Conservation (phyloP, 139 green algal species). For the Chlorella sp. region DNA sequence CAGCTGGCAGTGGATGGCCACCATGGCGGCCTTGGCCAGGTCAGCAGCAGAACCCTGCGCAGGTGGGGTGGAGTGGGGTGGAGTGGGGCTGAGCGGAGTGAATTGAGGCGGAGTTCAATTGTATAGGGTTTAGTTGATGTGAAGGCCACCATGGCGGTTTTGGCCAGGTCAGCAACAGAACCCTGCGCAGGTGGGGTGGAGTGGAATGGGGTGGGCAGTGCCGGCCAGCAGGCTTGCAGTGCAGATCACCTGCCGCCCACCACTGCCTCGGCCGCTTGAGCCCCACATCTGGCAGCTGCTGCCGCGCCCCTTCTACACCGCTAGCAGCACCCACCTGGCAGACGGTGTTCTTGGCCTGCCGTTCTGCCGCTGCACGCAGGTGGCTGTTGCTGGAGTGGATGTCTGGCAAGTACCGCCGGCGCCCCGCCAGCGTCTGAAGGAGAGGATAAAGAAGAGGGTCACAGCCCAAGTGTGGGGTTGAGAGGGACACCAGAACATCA, state of each 20-base stretch:
- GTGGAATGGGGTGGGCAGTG: no score
- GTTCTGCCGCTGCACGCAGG: constrained; percentile 54
- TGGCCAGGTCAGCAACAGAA: not conserved
- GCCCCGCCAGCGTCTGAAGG: constrained; percentile 30
- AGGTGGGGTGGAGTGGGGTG: not conserved
- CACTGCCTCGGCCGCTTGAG: not conserved
- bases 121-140: no score
- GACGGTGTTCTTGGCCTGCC: constrained; percentile 79
- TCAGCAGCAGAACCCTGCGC: constrained; percentile 78
- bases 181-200: not conserved
- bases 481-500: no score
- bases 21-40: constrained; percentile 78
- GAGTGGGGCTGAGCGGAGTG: not conserved
- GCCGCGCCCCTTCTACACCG: not conserved
- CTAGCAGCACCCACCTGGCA: constrained; percentile 49
- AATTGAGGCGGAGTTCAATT: no score
- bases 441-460: not conserved
- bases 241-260: not conserved
- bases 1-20: constrained; percentile 43
- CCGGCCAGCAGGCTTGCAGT: no score
- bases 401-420: constrained; percentile 65
- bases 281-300: not conserved
- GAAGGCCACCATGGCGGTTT: no score
- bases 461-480: no score
- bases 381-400: constrained; percentile 45